Evolutionary conservation across 2,329 filamentous ascomycete species (phyloP).

Genomic region (Aspergillus sp.): DNA sequence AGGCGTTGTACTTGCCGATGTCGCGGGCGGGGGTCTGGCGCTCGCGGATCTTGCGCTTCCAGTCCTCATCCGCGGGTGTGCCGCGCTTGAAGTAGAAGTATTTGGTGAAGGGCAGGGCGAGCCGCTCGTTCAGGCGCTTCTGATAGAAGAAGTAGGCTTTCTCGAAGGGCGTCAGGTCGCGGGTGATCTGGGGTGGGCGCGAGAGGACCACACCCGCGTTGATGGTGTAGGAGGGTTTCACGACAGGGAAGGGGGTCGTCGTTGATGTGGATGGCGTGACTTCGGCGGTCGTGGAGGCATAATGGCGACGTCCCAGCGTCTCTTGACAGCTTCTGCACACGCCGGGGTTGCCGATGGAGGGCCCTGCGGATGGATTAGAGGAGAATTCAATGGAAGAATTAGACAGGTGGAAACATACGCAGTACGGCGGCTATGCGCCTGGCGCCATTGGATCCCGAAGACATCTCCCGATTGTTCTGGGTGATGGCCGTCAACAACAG

Average conservation of each 20-base stretch:
- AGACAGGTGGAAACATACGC: slow-evolving; percentile 27
- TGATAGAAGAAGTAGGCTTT: slow-evolving; percentile 95
- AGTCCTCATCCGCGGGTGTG: slow-evolving; percentile 80
- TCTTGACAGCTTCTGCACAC: slow-evolving; percentile 46
- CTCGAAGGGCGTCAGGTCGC: slow-evolving; percentile 81
- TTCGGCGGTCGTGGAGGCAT: slow-evolving; percentile 39
- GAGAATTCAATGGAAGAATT: slow-evolving; percentile 1
- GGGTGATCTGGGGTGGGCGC: slow-evolving; percentile 82
- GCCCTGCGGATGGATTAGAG: slow-evolving; percentile 19
- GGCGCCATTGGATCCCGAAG: slow-evolving; percentile 40
- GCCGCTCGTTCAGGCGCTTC: slow-evolving; percentile 89
- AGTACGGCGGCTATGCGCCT: slow-evolving; percentile 39
- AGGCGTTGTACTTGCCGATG: slow-evolving; percentile 78
- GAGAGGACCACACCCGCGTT: slow-evolving; percentile 77
- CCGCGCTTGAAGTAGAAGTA: slow-evolving; percentile 95
- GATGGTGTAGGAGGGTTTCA: slow-evolving; percentile 44
- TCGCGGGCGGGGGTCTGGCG: slow-evolving; percentile 78
- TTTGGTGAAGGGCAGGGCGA: slow-evolving; percentile 80
- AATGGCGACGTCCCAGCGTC: slow-evolving; percentile 38
- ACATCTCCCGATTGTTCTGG: slow-evolving; percentile 28
- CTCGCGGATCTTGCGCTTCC: slow-evolving; percentile 79
- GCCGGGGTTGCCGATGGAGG: slow-evolving; percentile 37
- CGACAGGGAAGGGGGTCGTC: slow-evolving; percentile 25
- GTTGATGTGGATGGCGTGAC: slow-evolving; percentile 26
- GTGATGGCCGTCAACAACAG: slow-evolving; percentile 15